Evolutionary conservation across 2,329 filamentous ascomycete species (phyloP), one percentile per base, ranked within the genome.

Genomic region (Xylariales sp.): DNA sequence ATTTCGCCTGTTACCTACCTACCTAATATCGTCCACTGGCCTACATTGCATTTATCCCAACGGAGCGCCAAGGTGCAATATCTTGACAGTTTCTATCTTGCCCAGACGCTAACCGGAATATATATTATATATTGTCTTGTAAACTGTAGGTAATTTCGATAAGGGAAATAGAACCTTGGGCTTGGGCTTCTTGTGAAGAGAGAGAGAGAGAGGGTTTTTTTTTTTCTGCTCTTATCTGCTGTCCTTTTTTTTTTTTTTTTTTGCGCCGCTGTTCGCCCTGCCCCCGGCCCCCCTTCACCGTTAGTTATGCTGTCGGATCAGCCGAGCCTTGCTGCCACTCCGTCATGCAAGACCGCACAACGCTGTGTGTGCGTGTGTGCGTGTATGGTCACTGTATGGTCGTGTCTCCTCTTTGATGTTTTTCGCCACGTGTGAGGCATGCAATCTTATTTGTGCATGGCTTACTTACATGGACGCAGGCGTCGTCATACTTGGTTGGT

Each of bases 351-450:
- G 49, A 54, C 59, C n/a, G 43, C 39, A 18, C 18, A 30, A 12
- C 3, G 3, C n/a, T 23, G 50, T 3, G 7, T 48, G 10, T 49
- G 56, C 10, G 23, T 57, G 45, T 65, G 32, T n/a, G 28, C 45
- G 14, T 50, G n/a, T 52, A 59, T 41, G 41, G 34, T 23, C 23
- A 23, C 23, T 23, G 23, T 23, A 23, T 23, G 23, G 23, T 23
- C 23, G 23, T 23, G 23, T 16, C 41, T 41, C 23, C 16, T 43
- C 49, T 34, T 34, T 43, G 50, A 28, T 34, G 23, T 30, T 32
- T 32, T 16, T 62, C 45, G 65, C 65, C 62, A 65, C 65, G 65
- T 68, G 65, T 55, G 41, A 54, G 45, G 39, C 57, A 62, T 61
- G 62, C 56, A 58, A 43, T 41, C 45, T 50, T 18, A 36, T 23